A percentile compares a stretch with the other conserved stretches of the same genome.
These are phyloP conservation scores for Podochytrium sp. DNA, from an alignment of 192 early-diverging fungal species.

Conservation along the genomic window DNA sequence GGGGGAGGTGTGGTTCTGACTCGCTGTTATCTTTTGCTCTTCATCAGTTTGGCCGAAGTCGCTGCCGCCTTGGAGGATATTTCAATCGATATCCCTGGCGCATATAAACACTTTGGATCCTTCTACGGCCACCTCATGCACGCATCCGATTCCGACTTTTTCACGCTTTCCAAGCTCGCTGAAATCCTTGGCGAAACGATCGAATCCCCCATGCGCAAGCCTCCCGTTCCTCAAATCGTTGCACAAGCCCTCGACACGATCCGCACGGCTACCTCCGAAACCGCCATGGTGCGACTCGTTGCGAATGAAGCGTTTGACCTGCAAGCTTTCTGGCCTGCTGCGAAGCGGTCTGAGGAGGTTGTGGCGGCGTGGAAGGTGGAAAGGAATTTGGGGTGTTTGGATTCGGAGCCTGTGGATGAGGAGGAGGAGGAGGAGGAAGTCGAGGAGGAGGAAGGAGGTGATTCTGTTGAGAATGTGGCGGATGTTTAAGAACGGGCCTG, in stretches of 20 bases:
- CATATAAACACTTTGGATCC: conserved; percentile 58
- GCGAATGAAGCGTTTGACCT: conserved; percentile 30
- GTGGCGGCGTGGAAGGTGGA: conserved; percentile 37
- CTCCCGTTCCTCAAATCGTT: conserved; percentile 39
- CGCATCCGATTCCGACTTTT: conserved; percentile 38
- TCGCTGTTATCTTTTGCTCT: too few species aligned
- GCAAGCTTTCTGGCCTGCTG: conserved; percentile 41
- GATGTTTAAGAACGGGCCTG: too few species aligned
- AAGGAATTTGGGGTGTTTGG: conserved; percentile 19
- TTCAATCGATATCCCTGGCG: conserved; percentile 71
- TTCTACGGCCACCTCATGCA: conserved; percentile 61
- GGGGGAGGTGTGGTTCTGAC: not conserved
- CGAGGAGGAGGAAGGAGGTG: too few species aligned
- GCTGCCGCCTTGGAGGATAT: conserved; percentile 72
- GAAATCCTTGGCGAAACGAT: conserved; percentile 25
- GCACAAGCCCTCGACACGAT: conserved; percentile 33
- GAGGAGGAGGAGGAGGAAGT: too few species aligned
- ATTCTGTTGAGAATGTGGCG: too few species aligned
- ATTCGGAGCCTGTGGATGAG: not conserved
- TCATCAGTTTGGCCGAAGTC: conserved; percentile 51
- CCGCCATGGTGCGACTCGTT: conserved; percentile 19
- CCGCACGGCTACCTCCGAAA: conserved; percentile 18
- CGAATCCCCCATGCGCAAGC: conserved; percentile 31
- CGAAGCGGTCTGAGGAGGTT: conserved; percentile 21
- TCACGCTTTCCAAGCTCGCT: conserved; percentile 52